Evolutionary conservation across 345 rosid species (phyloP), one percentile per base, ranked within the genome.

Genomic region (Tarenaya hassleriana): DNA sequence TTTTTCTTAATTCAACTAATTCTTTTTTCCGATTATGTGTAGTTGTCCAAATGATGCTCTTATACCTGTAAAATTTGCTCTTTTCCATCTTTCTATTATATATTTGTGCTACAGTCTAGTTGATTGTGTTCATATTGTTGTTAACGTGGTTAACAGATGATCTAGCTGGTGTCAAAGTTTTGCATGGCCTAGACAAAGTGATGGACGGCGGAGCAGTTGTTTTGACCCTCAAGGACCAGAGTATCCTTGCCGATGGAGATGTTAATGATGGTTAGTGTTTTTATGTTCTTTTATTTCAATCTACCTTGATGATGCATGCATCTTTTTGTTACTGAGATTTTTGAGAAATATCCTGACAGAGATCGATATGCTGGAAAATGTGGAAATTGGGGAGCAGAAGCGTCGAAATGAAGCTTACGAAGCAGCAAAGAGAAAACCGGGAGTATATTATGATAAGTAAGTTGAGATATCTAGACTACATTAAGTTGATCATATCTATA

Each of bases 301-400:
- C 61, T n/a, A 9, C 58, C 56, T 40, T 61, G 38, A 47, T 64
- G 52, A 73, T 14, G 8, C 27, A 15, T 31, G 16, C 55, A 56
- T 61, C 55, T 76, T 61, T n/a, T 66, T 61, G 50, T 75, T 48
- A 71, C 77, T 19, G 59, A 67, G 62, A 29, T 64, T 67, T 59
- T 70, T 24, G 29, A 24, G 47, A 54, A 73, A 52, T 71, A 43
- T 56, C 68, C 46, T 69, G 56, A 61, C 96, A 88, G 96, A 83
- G 63, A 61, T 77, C 46, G 98, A 92, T 75, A 79, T 88, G 98
- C 94, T 92, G 46, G 98, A 92, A 80, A 92, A 92, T 69, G 81
- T 78, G 69, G 98, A 92, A 77, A 82, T 92, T 66, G 98, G 98
- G 47, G 95, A 88, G 76, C 98, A 92, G 63, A 92, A 85, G 75